Conservation (phyloP, 1,139 yeast species). For the Tardiomyces digboiensis region DNA sequence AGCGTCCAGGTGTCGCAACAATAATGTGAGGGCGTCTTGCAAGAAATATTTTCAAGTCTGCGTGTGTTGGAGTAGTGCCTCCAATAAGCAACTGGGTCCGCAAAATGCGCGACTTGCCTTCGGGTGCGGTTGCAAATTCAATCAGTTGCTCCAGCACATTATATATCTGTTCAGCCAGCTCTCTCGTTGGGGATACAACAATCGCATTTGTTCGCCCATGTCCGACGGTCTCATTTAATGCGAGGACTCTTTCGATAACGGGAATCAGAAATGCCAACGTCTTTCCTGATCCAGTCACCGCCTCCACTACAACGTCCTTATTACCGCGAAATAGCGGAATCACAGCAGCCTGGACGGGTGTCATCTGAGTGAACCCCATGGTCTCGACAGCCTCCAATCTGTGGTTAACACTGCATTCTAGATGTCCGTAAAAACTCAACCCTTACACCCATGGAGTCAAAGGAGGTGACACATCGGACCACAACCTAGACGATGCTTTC, state of each 20-base stretch:
- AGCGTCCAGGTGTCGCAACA: constrained; percentile 91
- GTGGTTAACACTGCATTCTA: not conserved
- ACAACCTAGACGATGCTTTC: constrained; percentile 16
- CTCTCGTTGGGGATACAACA: constrained; percentile 85
- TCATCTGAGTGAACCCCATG: constrained; percentile 80
- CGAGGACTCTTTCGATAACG: constrained; percentile 41
- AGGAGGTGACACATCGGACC: constrained; percentile 19
- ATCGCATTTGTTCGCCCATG: constrained; percentile 61
- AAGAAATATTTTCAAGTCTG: constrained; percentile 54
- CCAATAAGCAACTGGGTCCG: constrained; percentile 75
- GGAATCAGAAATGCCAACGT: constrained; percentile 86
- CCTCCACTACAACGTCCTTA: constrained; percentile 86
- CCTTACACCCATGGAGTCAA: constrained; percentile 23
- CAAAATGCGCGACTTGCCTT: constrained; percentile 31
- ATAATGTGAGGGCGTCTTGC: constrained; percentile 40
- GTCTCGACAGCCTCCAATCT: constrained; percentile 46
- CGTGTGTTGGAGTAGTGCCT: constrained; percentile 56
- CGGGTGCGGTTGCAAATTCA: constrained; percentile 43
- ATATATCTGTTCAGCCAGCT: constrained; percentile 77
- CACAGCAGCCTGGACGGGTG: constrained; percentile 96
- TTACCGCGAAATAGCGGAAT: constrained; percentile 82
- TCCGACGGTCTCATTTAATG: constrained; percentile 15
- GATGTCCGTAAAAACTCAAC: not conserved
- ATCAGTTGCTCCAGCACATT: constrained; percentile 53
- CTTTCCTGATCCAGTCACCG: constrained; percentile 97